phyloP scores from a whole-genome alignment of 2,329 filamentous ascomycete species.

The Paracamarosporium sp. region DNA sequence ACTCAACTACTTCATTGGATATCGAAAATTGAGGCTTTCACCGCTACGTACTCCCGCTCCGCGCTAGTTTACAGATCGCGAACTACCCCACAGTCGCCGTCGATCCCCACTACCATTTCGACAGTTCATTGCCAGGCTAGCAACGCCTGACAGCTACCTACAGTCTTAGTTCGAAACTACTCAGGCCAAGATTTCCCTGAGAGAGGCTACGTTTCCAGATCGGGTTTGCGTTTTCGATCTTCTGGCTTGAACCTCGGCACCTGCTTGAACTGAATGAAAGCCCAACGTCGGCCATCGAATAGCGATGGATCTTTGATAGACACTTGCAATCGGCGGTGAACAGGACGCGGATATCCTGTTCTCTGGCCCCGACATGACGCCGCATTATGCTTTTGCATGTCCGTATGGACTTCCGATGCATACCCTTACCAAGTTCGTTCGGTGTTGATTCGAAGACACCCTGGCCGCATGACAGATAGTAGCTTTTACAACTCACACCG shows the following conservation, averaged over 20 bases:
- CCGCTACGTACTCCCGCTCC: conserved; percentile 28
- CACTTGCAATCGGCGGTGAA: not conserved
- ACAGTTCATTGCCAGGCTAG: not conserved
- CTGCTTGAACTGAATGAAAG: not conserved
- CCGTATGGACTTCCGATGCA: no score
- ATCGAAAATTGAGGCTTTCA: conserved; percentile 18
- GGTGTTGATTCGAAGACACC: no score
- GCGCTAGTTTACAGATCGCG: not conserved
- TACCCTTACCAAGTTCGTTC: no score
- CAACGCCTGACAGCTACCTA: not conserved
- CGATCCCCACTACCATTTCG: not conserved
- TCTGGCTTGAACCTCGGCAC: not conserved
- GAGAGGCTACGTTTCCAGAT: not conserved
- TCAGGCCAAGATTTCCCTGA: not conserved
- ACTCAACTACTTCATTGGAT: not conserved
- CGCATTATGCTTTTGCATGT: not conserved
- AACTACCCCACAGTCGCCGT: not conserved
- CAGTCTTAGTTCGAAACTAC: not conserved
- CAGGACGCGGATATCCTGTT: not conserved
- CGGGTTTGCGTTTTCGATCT: not conserved
- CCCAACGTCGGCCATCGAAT: not conserved
- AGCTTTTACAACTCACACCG: no score
- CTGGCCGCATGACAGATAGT: no score
- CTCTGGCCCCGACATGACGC: not conserved
- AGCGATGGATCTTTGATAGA: not conserved